Evolutionary conservation across 257 asterid genomes (phyloP), one percentile per base, ranked within the genome.

Genomic region (Nicotiana otophora): DNA sequence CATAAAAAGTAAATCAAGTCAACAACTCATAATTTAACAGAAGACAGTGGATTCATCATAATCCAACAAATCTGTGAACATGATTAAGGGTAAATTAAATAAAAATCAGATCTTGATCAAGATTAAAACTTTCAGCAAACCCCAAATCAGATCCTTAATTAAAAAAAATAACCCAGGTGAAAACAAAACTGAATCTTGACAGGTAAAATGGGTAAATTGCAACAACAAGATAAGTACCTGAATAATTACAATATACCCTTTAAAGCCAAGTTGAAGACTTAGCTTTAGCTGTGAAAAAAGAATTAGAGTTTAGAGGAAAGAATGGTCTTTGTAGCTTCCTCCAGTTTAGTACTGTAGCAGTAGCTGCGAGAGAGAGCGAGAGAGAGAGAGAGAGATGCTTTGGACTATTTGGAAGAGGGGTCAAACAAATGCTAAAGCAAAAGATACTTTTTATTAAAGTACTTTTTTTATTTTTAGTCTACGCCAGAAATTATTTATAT

Each of bases 21-120:
- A 82, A 42, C 85, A 83, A 81, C 79, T 17, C 57, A 68, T 5
- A 1, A 5, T 23, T 19, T 19, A 36, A 42, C 12, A 64, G 5
- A 64, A 28, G 70, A 5, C 15, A 15, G 19, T 65, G 12, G 69
- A 64, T 64, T 64, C 69, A 64, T 28, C 58, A 69, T 30, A 70
- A 42, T 42, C 2, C 2, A 48, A 65, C 78, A 51, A 64, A 77
- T 68, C 75, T 81, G 81, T 36, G 23, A 68, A 81, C 48, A 51
- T 7, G 33, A 70, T 42, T 70, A 70, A 39, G 48, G 42, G 78
- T 33, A 23, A 74, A 82, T 80, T 31, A 62, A 58, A 3, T 20
- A 33, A 60, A 63, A 83, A 74, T 6, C 84, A 87, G 83, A 87
- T 64, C 84, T 75, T 82, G 84, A 84, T 20, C 64, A 67, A 60